Percentiles rank a stretch among this genome's conserved stretches.
These are phyloP conservation scores for Yarrowia deformans DNA, from an alignment of 805 yeast species.

Conservation along the genomic window DNA sequence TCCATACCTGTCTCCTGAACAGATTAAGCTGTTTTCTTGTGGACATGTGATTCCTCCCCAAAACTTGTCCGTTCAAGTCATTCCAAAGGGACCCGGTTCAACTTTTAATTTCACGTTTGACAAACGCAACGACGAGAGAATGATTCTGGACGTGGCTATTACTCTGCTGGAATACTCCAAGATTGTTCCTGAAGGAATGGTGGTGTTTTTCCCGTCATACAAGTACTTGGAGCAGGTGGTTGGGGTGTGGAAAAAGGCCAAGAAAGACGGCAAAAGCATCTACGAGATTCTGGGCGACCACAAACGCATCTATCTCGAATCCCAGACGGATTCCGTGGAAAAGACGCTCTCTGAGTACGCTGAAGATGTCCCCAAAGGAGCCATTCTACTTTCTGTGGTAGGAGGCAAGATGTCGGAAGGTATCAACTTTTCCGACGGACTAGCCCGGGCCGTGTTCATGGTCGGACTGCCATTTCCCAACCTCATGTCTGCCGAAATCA, in stretches of 20 bases:
- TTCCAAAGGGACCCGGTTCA: constrained; percentile 49
- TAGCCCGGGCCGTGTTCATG: constrained; percentile 89
- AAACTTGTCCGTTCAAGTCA: constrained; percentile 68
- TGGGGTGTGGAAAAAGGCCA: constrained; percentile 58
- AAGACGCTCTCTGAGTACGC: constrained; percentile 61
- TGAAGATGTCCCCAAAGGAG: constrained; percentile 56
- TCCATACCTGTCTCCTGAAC: constrained; percentile 58
- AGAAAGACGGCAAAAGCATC: constrained; percentile 41
- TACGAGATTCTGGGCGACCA: constrained; percentile 50
- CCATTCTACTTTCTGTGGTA: constrained; percentile 80
- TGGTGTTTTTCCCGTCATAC: constrained; percentile 86
- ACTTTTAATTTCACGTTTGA: constrained; percentile 73
- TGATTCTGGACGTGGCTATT: constrained; percentile 62
- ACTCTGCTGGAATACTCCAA: constrained; percentile 55
- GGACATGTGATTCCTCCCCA: constrained; percentile 81
- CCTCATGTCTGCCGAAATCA: constrained; percentile 77
- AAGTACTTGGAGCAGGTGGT: constrained; percentile 65
- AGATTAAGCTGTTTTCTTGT: constrained; percentile 68
- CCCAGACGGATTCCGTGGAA: constrained; percentile 55
- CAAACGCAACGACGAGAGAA: constrained; percentile 57
- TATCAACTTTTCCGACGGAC: constrained; percentile 82
- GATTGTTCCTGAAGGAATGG: constrained; percentile 74
- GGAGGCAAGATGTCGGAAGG: constrained; percentile 96
- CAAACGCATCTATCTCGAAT: constrained; percentile 60
- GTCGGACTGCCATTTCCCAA: constrained; percentile 92